Percentiles rank a stretch among this genome's conserved stretches.
Evolutionary conservation across 257 asterid genomes (phyloP).

Genomic region (Datura wrightii): DNA sequence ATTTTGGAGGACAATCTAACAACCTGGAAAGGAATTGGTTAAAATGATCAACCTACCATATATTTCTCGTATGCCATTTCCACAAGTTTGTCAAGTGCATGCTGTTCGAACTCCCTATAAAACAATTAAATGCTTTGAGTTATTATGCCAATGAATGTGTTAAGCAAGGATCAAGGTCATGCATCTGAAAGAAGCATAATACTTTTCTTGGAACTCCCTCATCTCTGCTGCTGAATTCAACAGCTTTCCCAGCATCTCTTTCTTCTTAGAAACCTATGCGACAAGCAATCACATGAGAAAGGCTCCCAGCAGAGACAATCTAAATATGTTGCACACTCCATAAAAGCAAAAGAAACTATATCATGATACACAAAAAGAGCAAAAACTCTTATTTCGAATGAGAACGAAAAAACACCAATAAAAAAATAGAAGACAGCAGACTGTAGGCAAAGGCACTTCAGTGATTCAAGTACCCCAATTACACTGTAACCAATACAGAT

Average conservation of each 20-base stretch:
- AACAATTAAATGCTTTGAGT: conserved; percentile 36
- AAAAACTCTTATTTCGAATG: background rate
- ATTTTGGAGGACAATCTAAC: conserved; percentile 22
- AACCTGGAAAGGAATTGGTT: conserved; percentile 4
- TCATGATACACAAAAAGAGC: conserved; percentile 1
- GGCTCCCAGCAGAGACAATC: background rate
- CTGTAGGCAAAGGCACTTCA: conserved; percentile 10
- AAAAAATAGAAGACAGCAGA: background rate
- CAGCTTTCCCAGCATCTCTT: conserved; percentile 59
- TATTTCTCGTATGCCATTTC: conserved; percentile 82
- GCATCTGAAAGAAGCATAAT: conserved; percentile 35
- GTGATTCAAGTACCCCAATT: conserved; percentile 15
- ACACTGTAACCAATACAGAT: background rate
- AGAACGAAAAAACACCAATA: background rate
- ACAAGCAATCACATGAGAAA: conserved; percentile 27
- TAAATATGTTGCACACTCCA: conserved; percentile 14
- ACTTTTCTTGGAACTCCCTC: conserved; percentile 73
- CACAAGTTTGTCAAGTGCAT: conserved; percentile 78
- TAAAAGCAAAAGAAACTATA: conserved; percentile 2
- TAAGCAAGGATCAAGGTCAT: conserved; percentile 34
- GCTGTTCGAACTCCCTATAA: conserved; percentile 76
- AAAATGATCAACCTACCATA: conserved; percentile 60
- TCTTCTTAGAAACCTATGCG: conserved; percentile 71
- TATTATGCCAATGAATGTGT: conserved; percentile 10
- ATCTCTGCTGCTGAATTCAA: conserved; percentile 60